Evolutionary conservation across 805 yeast species (phyloP).

Genomic region (Phaffomyces opuntiae): DNA sequence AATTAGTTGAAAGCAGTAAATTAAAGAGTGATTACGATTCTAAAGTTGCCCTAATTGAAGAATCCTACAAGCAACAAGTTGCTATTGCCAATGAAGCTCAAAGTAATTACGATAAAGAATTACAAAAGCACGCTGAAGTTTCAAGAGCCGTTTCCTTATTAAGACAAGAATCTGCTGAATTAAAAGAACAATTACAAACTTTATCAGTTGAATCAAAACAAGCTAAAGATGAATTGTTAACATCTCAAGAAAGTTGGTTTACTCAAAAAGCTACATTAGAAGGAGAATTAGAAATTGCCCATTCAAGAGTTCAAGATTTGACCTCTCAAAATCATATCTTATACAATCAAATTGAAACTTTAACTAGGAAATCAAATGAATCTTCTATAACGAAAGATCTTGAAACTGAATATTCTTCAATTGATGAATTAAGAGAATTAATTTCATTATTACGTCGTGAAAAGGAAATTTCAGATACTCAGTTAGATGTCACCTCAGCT

Average conservation of each 20-base stretch:
- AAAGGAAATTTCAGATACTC: conserved; percentile 61
- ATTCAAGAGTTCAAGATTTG: conserved; percentile 45
- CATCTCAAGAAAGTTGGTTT: conserved; percentile 39
- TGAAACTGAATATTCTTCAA: conserved; percentile 12
- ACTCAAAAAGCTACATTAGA: conserved; percentile 35
- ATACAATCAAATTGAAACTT: conserved; percentile 56
- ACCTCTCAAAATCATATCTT: conserved; percentile 62
- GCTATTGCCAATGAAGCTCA: conserved; percentile 43
- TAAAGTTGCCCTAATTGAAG: conserved; percentile 25
- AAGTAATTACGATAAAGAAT: conserved; percentile 47
- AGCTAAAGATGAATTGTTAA: conserved; percentile 26
- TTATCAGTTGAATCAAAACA: conserved; percentile 24
- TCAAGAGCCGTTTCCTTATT: conserved; percentile 33
- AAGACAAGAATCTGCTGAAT: conserved; percentile 29
- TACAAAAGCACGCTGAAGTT: conserved; percentile 47
- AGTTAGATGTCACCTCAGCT: conserved; percentile 42
- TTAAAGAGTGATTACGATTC: conserved; percentile 25
- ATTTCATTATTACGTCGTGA: conserved; percentile 63
- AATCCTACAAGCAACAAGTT: conserved; percentile 38
- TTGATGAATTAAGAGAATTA: conserved; percentile 41
- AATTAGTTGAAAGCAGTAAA: conserved; percentile 19
- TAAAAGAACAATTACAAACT: conserved; percentile 22
- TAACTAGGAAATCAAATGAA: conserved; percentile 16
- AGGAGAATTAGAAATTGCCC: conserved; percentile 39
- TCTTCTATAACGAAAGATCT: not conserved